Percentiles rank a stretch among this genome's conserved stretches.
Conservation (phyloP, 2,329 filamentous ascomycete species). For the Alternaria burnsii region DNA sequence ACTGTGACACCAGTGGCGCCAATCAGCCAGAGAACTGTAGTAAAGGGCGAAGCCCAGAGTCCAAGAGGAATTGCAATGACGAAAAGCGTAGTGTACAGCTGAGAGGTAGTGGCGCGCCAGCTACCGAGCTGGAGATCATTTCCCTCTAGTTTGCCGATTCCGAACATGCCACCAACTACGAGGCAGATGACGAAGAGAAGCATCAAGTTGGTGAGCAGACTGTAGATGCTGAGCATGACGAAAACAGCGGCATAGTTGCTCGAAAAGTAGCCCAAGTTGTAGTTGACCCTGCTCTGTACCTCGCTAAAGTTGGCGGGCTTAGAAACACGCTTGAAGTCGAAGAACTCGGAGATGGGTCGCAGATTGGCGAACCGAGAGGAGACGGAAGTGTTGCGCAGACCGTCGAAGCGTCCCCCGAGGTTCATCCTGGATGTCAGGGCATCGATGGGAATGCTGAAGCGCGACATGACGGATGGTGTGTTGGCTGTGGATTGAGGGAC, state of each 20-base stretch:
- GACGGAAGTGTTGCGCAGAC: slow-evolving; percentile 80
- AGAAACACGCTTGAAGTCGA: slow-evolving; percentile 93
- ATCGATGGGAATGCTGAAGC: slow-evolving; percentile 92
- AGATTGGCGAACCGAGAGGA: slow-evolving; percentile 89
- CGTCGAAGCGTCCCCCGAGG: slow-evolving; percentile 82
- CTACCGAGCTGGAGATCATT: slow-evolving; percentile 86
- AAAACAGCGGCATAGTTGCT: slow-evolving; percentile 98
- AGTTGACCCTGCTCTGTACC: slow-evolving; percentile 91
- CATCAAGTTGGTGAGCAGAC: slow-evolving; percentile 83
- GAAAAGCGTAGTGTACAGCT: slow-evolving; percentile 90
- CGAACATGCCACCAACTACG: slow-evolving; percentile 84
- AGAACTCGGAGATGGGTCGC: slow-evolving; percentile 88
- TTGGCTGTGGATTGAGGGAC: slow-evolving; percentile 13
- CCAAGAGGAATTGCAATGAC: slow-evolving; percentile 84
- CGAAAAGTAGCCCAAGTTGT: slow-evolving; percentile 96
- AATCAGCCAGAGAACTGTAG: slow-evolving; percentile 91
- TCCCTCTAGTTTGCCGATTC: slow-evolving; percentile 89
- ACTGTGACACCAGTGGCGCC: slow-evolving; percentile 94
- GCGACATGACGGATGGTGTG: slow-evolving; percentile 68
- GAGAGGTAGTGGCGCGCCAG: slow-evolving; percentile 84
- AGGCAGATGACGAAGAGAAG: slow-evolving; percentile 94
- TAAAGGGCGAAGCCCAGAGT: slow-evolving; percentile 83
- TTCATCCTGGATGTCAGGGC: slow-evolving; percentile 90
- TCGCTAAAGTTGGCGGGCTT: slow-evolving; percentile 93
- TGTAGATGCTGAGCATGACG: slow-evolving; percentile 94